These are phyloP conservation scores for Oropetium thomaeum DNA, from an alignment of 176 grass and related monocot genomes.

Conservation along the genomic window DNA sequence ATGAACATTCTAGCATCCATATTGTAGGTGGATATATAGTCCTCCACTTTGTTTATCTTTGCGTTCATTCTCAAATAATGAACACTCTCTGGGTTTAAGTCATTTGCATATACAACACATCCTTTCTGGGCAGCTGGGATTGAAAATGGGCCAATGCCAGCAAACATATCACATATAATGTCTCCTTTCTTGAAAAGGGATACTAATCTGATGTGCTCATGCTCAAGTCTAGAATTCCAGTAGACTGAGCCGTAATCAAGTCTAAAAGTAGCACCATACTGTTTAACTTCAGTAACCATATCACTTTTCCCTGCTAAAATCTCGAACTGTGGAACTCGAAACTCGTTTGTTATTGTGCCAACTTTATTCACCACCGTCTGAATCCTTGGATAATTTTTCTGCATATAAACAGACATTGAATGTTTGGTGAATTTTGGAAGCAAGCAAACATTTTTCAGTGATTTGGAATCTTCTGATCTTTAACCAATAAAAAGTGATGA, in stretches of 20 bases:
- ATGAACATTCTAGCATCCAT: conserved; percentile 91
- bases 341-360: conserved; percentile 91
- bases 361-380: conserved; percentile 95
- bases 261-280: conserved; percentile 91
- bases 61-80: conserved; percentile 73
- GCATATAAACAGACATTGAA: conserved; percentile 27
- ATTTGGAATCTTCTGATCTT: neutral
- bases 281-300: conserved; percentile 94
- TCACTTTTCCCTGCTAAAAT: conserved; percentile 75
- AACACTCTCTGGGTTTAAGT: conserved; percentile 88
- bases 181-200: conserved; percentile 93
- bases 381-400: conserved; percentile 98
- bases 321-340: conserved; percentile 88
- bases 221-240: conserved; percentile 99
- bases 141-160: conserved; percentile 89
- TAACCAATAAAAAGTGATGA: neutral
- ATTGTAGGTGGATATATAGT: conserved; percentile 72
- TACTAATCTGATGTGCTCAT: conserved; percentile 87
- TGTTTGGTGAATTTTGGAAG: conserved; percentile 14
- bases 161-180: conserved; percentile 92
- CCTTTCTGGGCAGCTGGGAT: conserved; percentile 86
- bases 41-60: conserved; percentile 83
- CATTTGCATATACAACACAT: conserved; percentile 88
- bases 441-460: neutral
- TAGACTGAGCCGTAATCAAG: conserved; percentile 95